Percentiles rank a stretch among this genome's conserved stretches.
Evolutionary conservation across 345 rosid species (phyloP).

Genomic region (Anastatica hierochuntica): DNA sequence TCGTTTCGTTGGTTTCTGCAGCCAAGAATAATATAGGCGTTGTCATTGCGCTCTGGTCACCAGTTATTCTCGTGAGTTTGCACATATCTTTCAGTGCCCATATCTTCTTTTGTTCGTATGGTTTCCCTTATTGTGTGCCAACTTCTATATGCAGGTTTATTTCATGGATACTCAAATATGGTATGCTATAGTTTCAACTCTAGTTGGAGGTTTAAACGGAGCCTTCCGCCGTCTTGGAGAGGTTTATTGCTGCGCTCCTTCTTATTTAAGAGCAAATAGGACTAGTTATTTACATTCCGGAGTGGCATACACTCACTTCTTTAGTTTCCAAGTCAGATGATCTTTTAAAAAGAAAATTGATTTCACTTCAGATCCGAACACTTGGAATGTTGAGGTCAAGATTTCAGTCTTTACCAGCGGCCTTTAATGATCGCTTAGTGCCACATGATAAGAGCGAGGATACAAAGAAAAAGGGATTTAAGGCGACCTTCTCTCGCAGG

Average conservation of each 20-base stretch:
- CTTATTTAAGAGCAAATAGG: background rate
- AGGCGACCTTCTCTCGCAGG: slow-evolving; percentile 34
- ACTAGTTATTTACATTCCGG: background rate
- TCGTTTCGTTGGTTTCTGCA: slow-evolving; percentile 23
- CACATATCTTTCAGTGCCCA: background rate
- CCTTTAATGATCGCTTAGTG: slow-evolving; percentile 38
- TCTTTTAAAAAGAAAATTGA: slow-evolving; percentile 5
- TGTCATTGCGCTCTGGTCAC: slow-evolving; percentile 47
- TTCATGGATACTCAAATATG: slow-evolving; percentile 58
- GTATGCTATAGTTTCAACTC: slow-evolving; percentile 49
- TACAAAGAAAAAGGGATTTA: slow-evolving; percentile 34
- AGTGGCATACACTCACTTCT: slow-evolving; percentile 5
- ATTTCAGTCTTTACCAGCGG: slow-evolving; percentile 44
- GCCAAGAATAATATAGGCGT: slow-evolving; percentile 43
- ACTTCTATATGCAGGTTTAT: slow-evolving; percentile 33
- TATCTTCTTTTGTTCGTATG: slow-evolving; percentile 7
- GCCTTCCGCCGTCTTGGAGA: slow-evolving; percentile 57
- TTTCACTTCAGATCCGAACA: slow-evolving; percentile 40
- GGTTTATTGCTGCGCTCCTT: slow-evolving; percentile 21
- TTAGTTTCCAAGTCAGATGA: slow-evolving; percentile 12
- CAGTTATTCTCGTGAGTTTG: slow-evolving; percentile 49
- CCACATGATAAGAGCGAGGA: slow-evolving; percentile 35
- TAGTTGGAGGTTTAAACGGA: slow-evolving; percentile 48
- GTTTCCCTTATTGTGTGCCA: slow-evolving; percentile 3
- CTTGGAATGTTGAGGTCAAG: slow-evolving; percentile 49